Evolutionary conservation across 352 stramenopile genomes (phyloP).

Genomic region (Halophytophthora batemanensis): DNA sequence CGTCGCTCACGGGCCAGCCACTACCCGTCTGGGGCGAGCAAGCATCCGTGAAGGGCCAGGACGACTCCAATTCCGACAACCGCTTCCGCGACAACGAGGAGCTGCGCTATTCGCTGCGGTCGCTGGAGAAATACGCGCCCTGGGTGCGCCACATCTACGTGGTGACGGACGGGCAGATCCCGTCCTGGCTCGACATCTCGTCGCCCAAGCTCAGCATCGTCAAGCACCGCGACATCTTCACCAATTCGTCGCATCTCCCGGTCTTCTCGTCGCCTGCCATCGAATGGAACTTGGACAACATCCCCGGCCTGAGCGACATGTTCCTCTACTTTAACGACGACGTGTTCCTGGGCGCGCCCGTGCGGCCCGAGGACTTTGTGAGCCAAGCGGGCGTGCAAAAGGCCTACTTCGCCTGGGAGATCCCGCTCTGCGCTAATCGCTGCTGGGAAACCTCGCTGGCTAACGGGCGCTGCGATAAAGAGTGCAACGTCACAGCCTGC

Average conservation of each 20-base stretch:
- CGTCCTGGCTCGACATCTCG: constrained; percentile 90
- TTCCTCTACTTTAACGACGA: constrained; percentile 98
- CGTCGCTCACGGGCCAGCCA: constrained; percentile 73
- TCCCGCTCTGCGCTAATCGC: constrained; percentile 82
- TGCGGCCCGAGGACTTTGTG: constrained; percentile 92
- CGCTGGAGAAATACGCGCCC: constrained; percentile 93
- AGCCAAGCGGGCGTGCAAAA: constrained; percentile 85
- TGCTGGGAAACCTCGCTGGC: constrained; percentile 73
- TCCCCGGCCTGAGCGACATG: constrained; percentile 87
- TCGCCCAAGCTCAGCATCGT: constrained; percentile 81
- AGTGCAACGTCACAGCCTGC: constrained; percentile 88
- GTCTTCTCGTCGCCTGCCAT: constrained; percentile 94
- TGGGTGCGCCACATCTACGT: constrained; percentile 94
- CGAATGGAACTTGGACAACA: constrained; percentile 92
- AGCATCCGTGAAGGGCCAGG: constrained; percentile 50
- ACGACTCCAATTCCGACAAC: constrained; percentile 83
- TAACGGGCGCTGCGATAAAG: constrained; percentile 86
- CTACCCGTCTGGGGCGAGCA: constrained; percentile 53
- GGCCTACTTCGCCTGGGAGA: constrained; percentile 92
- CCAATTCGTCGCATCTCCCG: constrained; percentile 84
- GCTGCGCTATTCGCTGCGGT: constrained; percentile 90
- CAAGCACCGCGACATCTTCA: constrained; percentile 90
- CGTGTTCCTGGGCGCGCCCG: constrained; percentile 89
- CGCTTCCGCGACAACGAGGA: constrained; percentile 95
- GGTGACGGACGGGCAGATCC: constrained; percentile 94